Base-by-base conservation (phyloP, 495 filamentous ascomycete genomes). In the Diplogelasinospora grovesii region DNA sequence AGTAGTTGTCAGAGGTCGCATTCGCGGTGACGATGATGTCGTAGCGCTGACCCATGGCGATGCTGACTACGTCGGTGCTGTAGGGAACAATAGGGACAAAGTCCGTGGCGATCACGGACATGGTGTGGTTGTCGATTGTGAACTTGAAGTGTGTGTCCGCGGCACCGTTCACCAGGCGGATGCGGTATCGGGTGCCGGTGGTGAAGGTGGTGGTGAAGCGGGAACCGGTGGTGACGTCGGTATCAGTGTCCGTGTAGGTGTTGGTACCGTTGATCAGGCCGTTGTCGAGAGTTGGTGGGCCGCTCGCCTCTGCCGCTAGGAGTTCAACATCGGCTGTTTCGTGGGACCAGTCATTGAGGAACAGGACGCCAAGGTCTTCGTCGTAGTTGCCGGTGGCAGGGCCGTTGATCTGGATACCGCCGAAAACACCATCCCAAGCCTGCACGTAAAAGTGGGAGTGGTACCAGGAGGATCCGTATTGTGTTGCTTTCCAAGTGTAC, bases 11-110 rank as follows among this genome's bases (percentile, higher is more conserved):
- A 28, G 14, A 39, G 10, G 36, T 70, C 58, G 74, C 64, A 34
- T 75, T 65, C 4, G 78, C 78, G 23, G 65, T 66, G 16, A 83
- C 65, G 36, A 84, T 66, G n/a, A 83, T 54, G 46, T 82, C 70
- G 56, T 81, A 82, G 21, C 80, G 67, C 54, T 84, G 77, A 4
- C 74, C 79, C 50, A 82, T 82, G 22, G 47, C 69, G 23, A 83
- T 65, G 4, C 54, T 49, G 9, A 81, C 41, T 7, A 58, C 48
- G 10, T 61, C 40, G 21, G 57, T 56, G 22, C 43, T 42, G 24
- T 66, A 74, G 1, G 71, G 71, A 0, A 42, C 47, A 32, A 75
- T 64, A 5, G 66, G 65, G 11, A 67, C 60, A 18, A 60, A 60
- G 41, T 72, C 66, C 15, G 29, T 61, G n/a, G 58, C 52, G 19